Base-by-base conservation (phyloP, 768 basidiomycete species). In the Lactarius akahatsu region DNA sequence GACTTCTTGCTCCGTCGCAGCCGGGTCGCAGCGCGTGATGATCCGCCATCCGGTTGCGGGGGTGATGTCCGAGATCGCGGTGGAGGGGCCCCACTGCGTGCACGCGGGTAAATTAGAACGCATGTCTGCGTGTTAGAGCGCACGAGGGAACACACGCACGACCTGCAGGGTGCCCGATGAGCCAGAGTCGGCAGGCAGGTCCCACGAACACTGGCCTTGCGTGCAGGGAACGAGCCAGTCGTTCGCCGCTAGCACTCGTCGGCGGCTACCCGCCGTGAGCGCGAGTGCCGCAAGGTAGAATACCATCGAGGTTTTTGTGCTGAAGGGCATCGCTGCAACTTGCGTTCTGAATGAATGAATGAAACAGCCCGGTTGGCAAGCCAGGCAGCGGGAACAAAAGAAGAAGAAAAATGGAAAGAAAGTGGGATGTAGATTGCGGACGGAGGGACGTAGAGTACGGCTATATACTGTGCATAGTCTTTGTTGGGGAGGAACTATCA, bases 1-100 rank as follows among this genome's bases (percentile, higher is more conserved):
- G 16, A 68, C 54, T 7, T 41, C 45, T 41, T 65, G 59, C 34
- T 8, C 34, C 16, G 32, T 58, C 4, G 41, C 16, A 7, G 5
- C 15, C 9, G 59, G 45, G 61, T 66, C 43, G 28, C 68, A 69
- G 40, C 15, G 57, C 45, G 34, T 40, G 34, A 26, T 40, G 34
- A 68, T 68, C 0, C 8, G 26, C 60, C 64, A 68, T 5, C 67
- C 67, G 11, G 56, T 18, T 1, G 64, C 67, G 1, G 0, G 5
- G 18, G 65, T 69, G 30, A 69, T 66, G 32, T 69, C 68, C 55
- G 68, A 62, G 56, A 69, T 66, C 30, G 61, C 64, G 20, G 10
- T 36, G 20, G 40, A 6, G 20, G 68, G 20, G 18, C 68, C 68
- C 65, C 61, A 69, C 65, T 66, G 13, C 2, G 34, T 13, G 26